Conservation (phyloP, 371 early-diverging fungal species). For the Mucor velutinosus region DNA sequence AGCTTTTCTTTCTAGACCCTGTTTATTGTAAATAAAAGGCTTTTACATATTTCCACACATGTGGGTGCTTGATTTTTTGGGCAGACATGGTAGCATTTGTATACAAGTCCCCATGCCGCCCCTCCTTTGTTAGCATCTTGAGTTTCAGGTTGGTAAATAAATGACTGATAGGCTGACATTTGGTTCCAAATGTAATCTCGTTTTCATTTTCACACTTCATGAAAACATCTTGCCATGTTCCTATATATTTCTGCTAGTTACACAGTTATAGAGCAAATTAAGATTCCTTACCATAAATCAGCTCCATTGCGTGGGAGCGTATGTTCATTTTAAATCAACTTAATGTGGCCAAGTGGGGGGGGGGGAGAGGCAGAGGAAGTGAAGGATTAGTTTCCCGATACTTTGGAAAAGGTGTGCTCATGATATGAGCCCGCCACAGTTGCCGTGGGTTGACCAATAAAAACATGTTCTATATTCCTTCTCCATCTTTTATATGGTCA, state of each 20-base stretch:
- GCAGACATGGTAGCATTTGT: neutral
- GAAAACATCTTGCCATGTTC: neutral
- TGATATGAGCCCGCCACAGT: neutral
- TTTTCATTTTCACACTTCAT: neutral
- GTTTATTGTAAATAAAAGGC: neutral
- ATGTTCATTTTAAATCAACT: neutral
- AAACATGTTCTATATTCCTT: neutral
- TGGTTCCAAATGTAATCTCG: neutral
- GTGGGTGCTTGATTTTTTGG: neutral
- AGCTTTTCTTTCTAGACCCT: neutral
- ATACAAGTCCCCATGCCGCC: neutral
- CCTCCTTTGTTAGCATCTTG: neutral
- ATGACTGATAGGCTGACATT: neutral
- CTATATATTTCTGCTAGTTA: neutral
- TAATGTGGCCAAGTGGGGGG: neutral
- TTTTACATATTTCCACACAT: neutral
- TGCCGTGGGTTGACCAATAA: neutral
- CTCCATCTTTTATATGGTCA: neutral
- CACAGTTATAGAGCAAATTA: neutral
- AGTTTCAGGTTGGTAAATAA: neutral
- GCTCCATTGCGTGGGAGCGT: conserved; percentile 3
- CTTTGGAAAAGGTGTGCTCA: neutral
- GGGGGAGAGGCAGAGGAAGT: neutral
- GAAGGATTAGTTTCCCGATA: neutral
- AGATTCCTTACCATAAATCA: conserved; percentile 5